Evolutionary conservation across 345 rosid genomes (phyloP), one percentile per base, ranked within the genome.

Genomic region (Corchorus olitorius): DNA sequence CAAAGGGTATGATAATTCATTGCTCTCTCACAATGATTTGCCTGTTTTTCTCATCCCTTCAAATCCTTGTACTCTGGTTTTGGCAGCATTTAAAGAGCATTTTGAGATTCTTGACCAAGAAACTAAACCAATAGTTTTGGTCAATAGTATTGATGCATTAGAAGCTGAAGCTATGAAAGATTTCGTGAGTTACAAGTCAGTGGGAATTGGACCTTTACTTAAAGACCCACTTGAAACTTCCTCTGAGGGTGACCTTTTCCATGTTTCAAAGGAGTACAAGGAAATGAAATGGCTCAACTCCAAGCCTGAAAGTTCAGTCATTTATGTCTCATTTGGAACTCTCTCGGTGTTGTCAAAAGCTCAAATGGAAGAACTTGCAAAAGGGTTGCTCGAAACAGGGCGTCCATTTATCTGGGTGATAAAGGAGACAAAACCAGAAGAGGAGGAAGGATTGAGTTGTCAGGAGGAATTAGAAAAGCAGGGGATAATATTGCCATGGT

Each of bases 311-410:
- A 77, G 83, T 1, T 90, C 93, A 0, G 90, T 89, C 34, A 55
- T 90, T 33, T 92, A 90, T 78, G 74, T 90, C 3, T 87, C 93
- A 0, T 87, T 89, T 33, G 97, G 97, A 88, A 85, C 72, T 39
- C 84, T 4, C 70, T 75, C 3, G 6, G 76, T 39, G 62, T 7
- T 90, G 45, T 75, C 84, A 9, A 83, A 83, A 48, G 62, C 61
- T 16, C 92, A 90, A 60, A 67, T 80, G 74, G 88, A 85, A 37
- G 89, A 88, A 74, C 77, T 90, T 0, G 87, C 81, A 0, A 11
- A 60, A 0, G 91, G 84, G 19, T 72, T 88, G 19, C 20, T 87
- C 0, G 81, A 46, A 0, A 78, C 75, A 6, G 73, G 56, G 0
- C 62, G 78, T 16, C 83, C 91, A 45, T 92, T 88, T 77, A 27